phyloP scores from a whole-genome alignment of 345 rosid genomes.

The Lagerstroemia speciosa region DNA sequence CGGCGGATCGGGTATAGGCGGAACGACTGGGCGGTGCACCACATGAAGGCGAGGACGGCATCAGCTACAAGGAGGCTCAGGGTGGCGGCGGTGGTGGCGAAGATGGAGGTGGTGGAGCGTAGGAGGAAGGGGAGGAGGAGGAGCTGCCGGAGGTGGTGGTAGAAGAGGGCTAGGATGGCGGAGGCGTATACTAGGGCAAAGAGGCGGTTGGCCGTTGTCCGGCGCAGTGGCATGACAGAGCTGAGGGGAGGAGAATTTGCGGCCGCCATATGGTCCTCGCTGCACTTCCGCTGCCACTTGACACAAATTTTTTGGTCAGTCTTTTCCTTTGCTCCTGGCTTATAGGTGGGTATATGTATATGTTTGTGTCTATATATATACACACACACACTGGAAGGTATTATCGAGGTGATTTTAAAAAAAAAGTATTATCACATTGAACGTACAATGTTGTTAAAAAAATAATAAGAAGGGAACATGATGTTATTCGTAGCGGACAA shows the following conservation, averaged over 20 bases:
- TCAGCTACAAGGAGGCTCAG: slow-evolving; percentile 40
- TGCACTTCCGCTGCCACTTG: too few species aligned
- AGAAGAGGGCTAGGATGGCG: slow-evolving; percentile 46
- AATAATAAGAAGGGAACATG: too few species aligned
- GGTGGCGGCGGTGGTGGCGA: slow-evolving; percentile 10
- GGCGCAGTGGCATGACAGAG: slow-evolving; percentile 29
- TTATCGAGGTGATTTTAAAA: too few species aligned
- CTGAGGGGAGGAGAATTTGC: slow-evolving; percentile 20
- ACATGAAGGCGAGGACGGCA: slow-evolving; percentile 57
- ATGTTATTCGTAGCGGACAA: too few species aligned
- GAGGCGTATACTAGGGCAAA: slow-evolving; percentile 36
- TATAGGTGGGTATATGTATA: too few species aligned
- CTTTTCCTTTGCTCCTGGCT: slow-evolving; percentile 1
- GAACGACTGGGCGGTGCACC: slow-evolving; percentile 29
- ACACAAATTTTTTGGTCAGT: background rate
- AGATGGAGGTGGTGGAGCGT: slow-evolving; percentile 15
- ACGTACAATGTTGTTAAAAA: too few species aligned
- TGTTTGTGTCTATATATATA: too few species aligned
- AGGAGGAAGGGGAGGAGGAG: slow-evolving; percentile 31
- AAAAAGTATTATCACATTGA: too few species aligned
- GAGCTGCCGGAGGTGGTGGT: slow-evolving; percentile 28
- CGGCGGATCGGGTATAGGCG: slow-evolving; percentile 38
- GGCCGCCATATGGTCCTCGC: slow-evolving; percentile 1
- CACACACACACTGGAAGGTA: too few species aligned
- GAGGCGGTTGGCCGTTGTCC: slow-evolving; percentile 30